Evolutionary conservation across 768 basidiomycete genomes (phyloP), one percentile per base, ranked within the genome.

Genomic region (Boletus eberwhitei): DNA sequence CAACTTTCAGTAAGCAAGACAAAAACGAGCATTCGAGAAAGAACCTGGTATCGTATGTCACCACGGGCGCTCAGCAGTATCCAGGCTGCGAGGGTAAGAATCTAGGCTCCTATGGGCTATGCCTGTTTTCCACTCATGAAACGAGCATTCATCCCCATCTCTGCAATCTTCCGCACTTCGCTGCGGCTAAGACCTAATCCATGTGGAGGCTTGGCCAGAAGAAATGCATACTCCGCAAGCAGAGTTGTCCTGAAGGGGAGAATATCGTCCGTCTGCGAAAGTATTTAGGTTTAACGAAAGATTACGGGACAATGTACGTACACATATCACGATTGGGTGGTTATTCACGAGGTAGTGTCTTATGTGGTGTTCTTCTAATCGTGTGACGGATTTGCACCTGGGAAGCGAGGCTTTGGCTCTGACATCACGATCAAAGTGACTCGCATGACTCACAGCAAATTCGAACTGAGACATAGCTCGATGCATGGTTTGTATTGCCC

Each of bases 381-480:
- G 73, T 8, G 74, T 48, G 2, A 87, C 87, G 0, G 89, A 88
- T 67, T 88, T 90, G 73, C 82, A 83, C 36, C 88, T 89, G 55
- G 13, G 13, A 42, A 48, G 12, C 37, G 37, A 40, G 29, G 14
- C 0, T 54, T 24, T 41, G 36, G 48, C 46, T 40, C 46, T 41
- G 31, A n/a, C 37, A 22, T 40, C 14, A 21, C 29, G 31, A 22
- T 37, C 42, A 58, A 49, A 16, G 9, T 6, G 8, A 37, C n/a
- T 14, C n/a, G 4, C 35, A 48, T 2, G 12, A 72, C 85, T 50
- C 65, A 88, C 83, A 90, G 58, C 12, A 93, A 64, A 69, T 93
- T 93, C 1, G 90, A 92, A 17, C 79, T 85, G 29, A 93, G 76
- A 65, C 91, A 93, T 40, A 93, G 85, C 69, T 93, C 91, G 38